phyloP scores from a whole-genome alignment of 75 land plant genomes.

The Isoetes taiwanensis region DNA sequence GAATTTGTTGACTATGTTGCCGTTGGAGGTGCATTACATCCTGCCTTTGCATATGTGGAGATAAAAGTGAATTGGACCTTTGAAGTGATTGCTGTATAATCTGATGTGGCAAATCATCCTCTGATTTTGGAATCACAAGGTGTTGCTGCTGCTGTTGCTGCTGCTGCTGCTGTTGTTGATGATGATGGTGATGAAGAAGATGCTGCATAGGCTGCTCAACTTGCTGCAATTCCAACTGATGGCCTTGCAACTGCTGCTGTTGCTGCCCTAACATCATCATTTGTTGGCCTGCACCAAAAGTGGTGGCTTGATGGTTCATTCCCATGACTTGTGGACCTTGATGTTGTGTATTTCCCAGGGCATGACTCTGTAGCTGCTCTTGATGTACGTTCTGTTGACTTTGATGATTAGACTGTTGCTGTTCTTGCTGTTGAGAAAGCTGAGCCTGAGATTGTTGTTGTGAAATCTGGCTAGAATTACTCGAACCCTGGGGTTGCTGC shows the following conservation, averaged over 20 bases:
- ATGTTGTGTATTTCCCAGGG: background rate
- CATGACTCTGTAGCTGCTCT: constrained; percentile 25
- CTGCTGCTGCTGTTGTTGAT: background rate
- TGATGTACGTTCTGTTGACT: constrained; percentile 16
- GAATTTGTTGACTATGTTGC: constrained; percentile 42
- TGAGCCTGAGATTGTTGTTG: constrained; percentile 27
- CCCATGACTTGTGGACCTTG: constrained; percentile 26
- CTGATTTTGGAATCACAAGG: constrained; percentile 37
- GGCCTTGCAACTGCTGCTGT: constrained; percentile 26
- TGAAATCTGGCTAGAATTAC: no score
- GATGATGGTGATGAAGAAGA: no score
- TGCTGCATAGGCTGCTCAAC: no score
- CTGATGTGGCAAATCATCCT: constrained; percentile 43
- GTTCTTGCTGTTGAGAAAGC: constrained; percentile 26
- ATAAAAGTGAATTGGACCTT: constrained; percentile 6
- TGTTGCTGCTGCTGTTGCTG: constrained; percentile 31
- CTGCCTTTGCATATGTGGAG: constrained; percentile 23
- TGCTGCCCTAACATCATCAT: constrained; percentile 43
- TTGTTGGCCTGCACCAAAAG: constrained; percentile 20
- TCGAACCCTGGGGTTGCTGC: constrained; percentile 28
- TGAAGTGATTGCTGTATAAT: constrained; percentile 45
- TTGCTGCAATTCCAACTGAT: background rate
- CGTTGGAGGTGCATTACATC: constrained; percentile 47
- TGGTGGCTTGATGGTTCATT: constrained; percentile 36
- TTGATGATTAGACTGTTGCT: constrained; percentile 24